A percentile compares a stretch with the other conserved stretches of the same genome.
Conservation (phyloP, 1,284 basidiomycete species). For the Leucoagaricus sp. region DNA sequence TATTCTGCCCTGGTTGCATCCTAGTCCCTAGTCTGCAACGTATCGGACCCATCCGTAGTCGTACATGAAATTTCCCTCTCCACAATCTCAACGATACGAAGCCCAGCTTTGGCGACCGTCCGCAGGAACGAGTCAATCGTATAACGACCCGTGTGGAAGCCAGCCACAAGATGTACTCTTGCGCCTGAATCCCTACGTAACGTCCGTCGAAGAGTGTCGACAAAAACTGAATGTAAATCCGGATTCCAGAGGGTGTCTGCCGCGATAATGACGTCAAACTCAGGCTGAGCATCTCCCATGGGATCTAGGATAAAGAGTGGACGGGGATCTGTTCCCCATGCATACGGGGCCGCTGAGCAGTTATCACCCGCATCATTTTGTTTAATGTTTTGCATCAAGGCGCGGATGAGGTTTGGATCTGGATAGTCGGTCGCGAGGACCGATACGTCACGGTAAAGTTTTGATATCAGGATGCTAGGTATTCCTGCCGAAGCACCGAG, state of each 20-base stretch:
- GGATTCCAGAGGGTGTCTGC: slow-evolving; percentile 79
- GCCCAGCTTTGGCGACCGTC: slow-evolving; percentile 35
- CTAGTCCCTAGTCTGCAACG: slow-evolving; percentile 46
- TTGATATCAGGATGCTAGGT: slow-evolving; percentile 66
- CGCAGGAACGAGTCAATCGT: slow-evolving; percentile 63
- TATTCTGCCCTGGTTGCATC: slow-evolving; percentile 44
- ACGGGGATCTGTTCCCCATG: slow-evolving; percentile 60
- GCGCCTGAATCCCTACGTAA: slow-evolving; percentile 45
- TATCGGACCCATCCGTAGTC: slow-evolving; percentile 23
- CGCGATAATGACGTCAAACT: slow-evolving; percentile 67
- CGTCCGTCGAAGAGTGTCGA: slow-evolving; percentile 49
- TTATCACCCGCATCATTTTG: slow-evolving; percentile 47
- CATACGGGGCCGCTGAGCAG: slow-evolving; percentile 55
- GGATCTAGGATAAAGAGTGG: slow-evolving; percentile 26
- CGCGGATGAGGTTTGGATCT: slow-evolving; percentile 58
- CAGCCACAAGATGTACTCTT: slow-evolving; percentile 63
- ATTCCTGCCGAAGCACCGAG: slow-evolving; percentile 74
- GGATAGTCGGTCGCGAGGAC: slow-evolving; percentile 72
- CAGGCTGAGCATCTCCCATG: slow-evolving; percentile 19
- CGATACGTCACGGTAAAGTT: slow-evolving; percentile 37
- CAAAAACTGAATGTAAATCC: slow-evolving; percentile 52
- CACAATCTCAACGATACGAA: slow-evolving; percentile 46
- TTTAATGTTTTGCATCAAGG: slow-evolving; percentile 57
- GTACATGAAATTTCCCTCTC: slow-evolving; percentile 54
- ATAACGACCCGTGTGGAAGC: slow-evolving; percentile 73